Evolutionary conservation across 495 filamentous ascomycete species (phyloP), one percentile per base, ranked within the genome.

Genomic region (Tirmania nivea): DNA sequence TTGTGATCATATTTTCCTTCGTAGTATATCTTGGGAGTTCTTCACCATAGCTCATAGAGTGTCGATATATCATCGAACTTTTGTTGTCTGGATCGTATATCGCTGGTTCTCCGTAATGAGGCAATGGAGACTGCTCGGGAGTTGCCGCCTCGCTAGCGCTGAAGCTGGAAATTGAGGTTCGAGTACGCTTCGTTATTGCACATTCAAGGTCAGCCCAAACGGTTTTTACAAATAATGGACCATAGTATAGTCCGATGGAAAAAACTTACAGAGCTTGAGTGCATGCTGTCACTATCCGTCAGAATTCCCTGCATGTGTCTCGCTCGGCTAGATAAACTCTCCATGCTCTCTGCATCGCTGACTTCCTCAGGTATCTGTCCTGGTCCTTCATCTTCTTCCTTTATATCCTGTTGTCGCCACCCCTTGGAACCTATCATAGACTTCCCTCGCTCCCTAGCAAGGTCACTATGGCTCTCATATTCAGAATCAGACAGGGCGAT

Each of bases 1-100:
- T 80, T 36, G 78, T 70, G 61, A 78, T 81, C 36, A 64, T 61
- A 50, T 68, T 59, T 34, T 62, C 49, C 49, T 66, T 64, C 0
- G 67, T 59, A 57, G 66, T 61, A 34, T 70, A 58, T 10, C 61
- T 59, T 20, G 67, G 52, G 14, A 72, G 69, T 49, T 17, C 36
- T n/a, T 64, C 59, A 48, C 79, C 78, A 45, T 45, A 45, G 17
- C 39, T 45, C 17, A 45, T 45, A 14, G 39, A 45, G 39, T 45
- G 39, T 45, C 60, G 59, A 45, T 57, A 61, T 25, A 61, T 61
- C 11, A 52, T 53, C 25, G 55, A 35, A 52, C 54, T 54, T 63
- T 62, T 58, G 60, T 64, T 54, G 35, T 64, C 62, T 17, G 53
- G 54, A 19, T 45, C 39, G 39, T 45, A 45, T 14, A 45, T 45